Percentiles rank a stretch among this genome's conserved stretches.
Evolutionary conservation across 495 filamentous ascomycete species (phyloP).

Genomic region (Penicillium coprophilum): DNA sequence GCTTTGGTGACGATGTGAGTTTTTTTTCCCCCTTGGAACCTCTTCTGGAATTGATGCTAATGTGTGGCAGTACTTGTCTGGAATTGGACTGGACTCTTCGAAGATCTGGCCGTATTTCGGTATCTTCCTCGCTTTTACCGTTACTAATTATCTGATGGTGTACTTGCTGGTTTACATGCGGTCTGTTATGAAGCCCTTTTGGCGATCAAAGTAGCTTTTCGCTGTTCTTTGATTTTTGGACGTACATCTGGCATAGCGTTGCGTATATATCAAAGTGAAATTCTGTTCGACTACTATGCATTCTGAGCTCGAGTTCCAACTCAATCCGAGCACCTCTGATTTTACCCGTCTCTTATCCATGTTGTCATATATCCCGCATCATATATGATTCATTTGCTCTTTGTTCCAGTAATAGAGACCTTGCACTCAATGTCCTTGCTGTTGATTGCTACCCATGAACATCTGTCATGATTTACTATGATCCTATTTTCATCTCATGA

Average conservation of each 20-base stretch:
- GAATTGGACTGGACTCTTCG: constrained; percentile 58
- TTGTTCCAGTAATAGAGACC: no score
- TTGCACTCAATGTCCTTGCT: no score
- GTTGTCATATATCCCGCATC: no score
- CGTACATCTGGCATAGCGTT: constrained; percentile 14
- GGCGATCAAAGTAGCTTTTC: constrained; percentile 45
- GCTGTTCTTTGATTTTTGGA: constrained; percentile 33
- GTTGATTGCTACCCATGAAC: no score
- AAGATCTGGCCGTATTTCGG: constrained; percentile 72
- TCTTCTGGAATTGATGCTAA: constrained; percentile 11
- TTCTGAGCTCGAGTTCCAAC: not conserved
- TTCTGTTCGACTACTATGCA: not conserved
- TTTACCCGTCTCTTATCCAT: no score
- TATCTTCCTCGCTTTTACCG: constrained; percentile 67
- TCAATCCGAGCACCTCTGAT: no score
- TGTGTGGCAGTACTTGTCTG: constrained; percentile 54
- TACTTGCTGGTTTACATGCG: constrained; percentile 51
- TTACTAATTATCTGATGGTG: constrained; percentile 69
- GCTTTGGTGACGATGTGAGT: constrained; percentile 53
- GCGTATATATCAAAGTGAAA: constrained; percentile 1
- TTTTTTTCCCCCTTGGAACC: not conserved
- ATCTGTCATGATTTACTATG: no score
- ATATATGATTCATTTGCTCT: no score
- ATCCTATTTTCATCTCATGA: no score
- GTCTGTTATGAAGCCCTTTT: constrained; percentile 38